These are phyloP conservation scores for Bonia amplexicaulis DNA, from an alignment of 176 grass and related monocot genomes.

Conservation along the genomic window DNA sequence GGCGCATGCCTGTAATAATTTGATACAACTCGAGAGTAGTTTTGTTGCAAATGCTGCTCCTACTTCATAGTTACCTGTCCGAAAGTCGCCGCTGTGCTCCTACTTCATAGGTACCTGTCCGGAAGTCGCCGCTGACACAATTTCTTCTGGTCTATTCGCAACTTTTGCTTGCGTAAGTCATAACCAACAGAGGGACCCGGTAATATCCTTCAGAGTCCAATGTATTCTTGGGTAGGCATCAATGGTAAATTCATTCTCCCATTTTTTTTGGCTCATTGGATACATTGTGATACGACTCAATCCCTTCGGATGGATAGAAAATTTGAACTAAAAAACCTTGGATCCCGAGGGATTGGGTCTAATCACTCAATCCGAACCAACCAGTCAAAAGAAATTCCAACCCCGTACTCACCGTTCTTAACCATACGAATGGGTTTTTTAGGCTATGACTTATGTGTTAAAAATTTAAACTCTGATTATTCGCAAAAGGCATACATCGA, in stretches of 20 bases:
- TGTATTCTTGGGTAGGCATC: background rate
- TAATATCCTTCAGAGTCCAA: too few relatives aligned
- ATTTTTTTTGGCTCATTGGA: background rate
- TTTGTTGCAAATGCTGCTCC: conserved; percentile 5
- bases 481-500: too few relatives aligned
- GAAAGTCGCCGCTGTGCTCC: background rate
- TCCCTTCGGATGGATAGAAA: background rate
- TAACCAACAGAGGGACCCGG: background rate
- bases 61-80: background rate
- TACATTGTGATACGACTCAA: background rate
- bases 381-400: too few relatives aligned
- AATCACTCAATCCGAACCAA: too few relatives aligned
- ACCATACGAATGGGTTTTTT: background rate
- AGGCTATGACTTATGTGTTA: too few relatives aligned
- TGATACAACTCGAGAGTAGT: conserved; percentile 30
- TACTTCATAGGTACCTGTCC: background rate
- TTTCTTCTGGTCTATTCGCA: background rate
- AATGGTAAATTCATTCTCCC: background rate
- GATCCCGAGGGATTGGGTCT: background rate
- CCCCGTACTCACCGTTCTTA: background rate
- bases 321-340: background rate
- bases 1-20: conserved; percentile 45
- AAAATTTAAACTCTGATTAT: too few relatives aligned
- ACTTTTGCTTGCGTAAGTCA: background rate
- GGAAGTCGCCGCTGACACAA: background rate